phyloP scores from a whole-genome alignment of 163 green algal genomes.

The Trebouxia gelatinosa region DNA sequence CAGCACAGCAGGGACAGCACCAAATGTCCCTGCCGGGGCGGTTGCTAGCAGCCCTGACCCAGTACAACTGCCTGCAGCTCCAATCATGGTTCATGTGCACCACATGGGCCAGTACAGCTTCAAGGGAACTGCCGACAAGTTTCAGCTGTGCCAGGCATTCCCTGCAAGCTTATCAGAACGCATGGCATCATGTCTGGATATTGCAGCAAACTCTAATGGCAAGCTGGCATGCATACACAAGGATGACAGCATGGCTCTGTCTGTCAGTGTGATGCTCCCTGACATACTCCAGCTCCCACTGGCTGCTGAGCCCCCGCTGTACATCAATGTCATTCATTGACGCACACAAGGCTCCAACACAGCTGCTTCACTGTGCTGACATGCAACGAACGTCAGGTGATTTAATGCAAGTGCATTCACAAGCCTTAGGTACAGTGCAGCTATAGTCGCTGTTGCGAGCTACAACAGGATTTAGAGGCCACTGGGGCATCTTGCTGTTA shows the following conservation, averaged over 20 bases:
- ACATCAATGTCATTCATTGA: conserved; percentile 5
- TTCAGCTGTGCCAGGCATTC: neutral
- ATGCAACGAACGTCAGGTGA: too few species aligned
- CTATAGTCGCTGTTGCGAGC: too few species aligned
- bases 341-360: too few species aligned
- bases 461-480: too few species aligned
- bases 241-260: conserved; percentile 4
- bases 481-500: too few species aligned
- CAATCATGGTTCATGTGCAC: neutral
- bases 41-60: too few species aligned
- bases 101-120: conserved; percentile 5
- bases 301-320: conserved; percentile 4
- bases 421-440: too few species aligned
- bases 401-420: too few species aligned
- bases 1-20: too few species aligned
- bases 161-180: conserved; percentile 3
- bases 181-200: neutral
- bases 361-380: too few species aligned
- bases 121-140: neutral
- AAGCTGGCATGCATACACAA: neutral
- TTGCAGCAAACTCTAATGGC: neutral
- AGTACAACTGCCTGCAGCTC: neutral
- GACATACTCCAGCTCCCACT: conserved; percentile 10
- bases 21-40: too few species aligned
- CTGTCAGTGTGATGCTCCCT: neutral